These are phyloP conservation scores for Pythium phragmiticola DNA, from an alignment of 352 stramenopile genomes.

Conservation along the genomic window DNA sequence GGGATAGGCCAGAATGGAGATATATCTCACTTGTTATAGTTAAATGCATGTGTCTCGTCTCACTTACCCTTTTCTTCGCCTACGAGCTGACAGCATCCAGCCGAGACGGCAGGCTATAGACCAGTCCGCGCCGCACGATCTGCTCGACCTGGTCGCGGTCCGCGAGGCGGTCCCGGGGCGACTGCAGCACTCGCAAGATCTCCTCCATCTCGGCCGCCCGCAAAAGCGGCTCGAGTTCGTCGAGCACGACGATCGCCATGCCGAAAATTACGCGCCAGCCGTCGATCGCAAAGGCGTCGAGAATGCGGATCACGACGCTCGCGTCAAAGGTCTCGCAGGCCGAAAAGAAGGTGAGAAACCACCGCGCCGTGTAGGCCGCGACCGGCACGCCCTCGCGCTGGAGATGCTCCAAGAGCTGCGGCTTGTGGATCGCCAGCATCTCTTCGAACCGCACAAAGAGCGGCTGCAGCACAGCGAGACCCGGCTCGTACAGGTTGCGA, in stretches of 20 bases:
- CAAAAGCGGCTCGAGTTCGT: slow-evolving; percentile 60
- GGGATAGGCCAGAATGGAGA: no score
- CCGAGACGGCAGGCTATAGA: slow-evolving; percentile 12
- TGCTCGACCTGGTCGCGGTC: slow-evolving; percentile 14
- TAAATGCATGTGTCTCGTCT: neutral
- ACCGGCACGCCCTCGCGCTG: slow-evolving; percentile 61
- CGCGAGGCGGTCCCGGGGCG: slow-evolving; percentile 45
- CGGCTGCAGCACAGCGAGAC: slow-evolving; percentile 61
- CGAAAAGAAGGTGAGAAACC: slow-evolving; percentile 86
- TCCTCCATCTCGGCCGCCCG: slow-evolving; percentile 60
- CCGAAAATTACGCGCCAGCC: slow-evolving; percentile 80
- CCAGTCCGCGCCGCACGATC: slow-evolving; percentile 17
- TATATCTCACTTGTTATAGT: no score
- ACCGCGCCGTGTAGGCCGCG: slow-evolving; percentile 69
- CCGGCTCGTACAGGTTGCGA: slow-evolving; percentile 76
- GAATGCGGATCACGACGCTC: slow-evolving; percentile 56
- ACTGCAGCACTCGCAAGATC: slow-evolving; percentile 69
- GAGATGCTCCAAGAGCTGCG: slow-evolving; percentile 58
- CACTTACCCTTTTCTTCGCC: neutral
- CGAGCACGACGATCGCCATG: slow-evolving; percentile 73
- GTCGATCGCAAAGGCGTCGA: slow-evolving; percentile 83
- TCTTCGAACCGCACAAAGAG: slow-evolving; percentile 69
- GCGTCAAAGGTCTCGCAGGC: slow-evolving; percentile 77
- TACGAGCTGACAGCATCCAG: neutral
- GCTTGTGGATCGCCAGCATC: slow-evolving; percentile 65